A percentile compares a stretch with the other conserved stretches of the same genome.
These are phyloP conservation scores for Pholiota molesta DNA, from an alignment of 768 basidiomycete species.

Conservation along the genomic window DNA sequence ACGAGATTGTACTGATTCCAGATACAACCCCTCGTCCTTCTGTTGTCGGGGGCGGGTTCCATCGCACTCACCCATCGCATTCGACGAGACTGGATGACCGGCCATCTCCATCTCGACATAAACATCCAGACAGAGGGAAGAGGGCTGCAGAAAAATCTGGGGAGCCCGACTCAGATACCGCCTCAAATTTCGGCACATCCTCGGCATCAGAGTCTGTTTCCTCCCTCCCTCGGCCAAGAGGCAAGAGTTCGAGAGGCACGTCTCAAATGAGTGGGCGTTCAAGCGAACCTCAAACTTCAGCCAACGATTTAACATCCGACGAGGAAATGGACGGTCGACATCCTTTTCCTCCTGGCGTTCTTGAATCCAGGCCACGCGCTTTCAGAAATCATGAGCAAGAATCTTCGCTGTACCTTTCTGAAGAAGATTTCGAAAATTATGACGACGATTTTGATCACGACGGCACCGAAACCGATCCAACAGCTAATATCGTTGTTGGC, in stretches of 20 bases:
- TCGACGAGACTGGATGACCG: constrained; percentile 13
- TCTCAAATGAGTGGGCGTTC: constrained; percentile 31
- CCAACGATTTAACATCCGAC: constrained; percentile 36
- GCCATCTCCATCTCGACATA: constrained; percentile 14
- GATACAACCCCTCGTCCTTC: constrained; percentile 58
- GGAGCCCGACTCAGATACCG: constrained; percentile 38
- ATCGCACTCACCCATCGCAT: constrained; percentile 37
- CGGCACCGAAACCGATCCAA: constrained; percentile 21
- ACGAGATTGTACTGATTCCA: constrained; percentile 35
- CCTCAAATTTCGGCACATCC: constrained; percentile 52
- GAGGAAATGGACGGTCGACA: constrained; percentile 39
- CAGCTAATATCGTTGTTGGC: constrained; percentile 35
- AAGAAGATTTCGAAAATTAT: constrained; percentile 31
- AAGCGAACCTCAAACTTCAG: constrained; percentile 36
- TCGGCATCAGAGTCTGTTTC: constrained; percentile 48
- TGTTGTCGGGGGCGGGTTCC: constrained; percentile 36
- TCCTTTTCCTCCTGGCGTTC: constrained; percentile 30
- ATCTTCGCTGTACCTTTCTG: constrained; percentile 29
- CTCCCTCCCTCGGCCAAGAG: constrained; percentile 40
- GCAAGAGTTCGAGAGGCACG: constrained; percentile 24
- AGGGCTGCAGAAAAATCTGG: constrained; percentile 16
- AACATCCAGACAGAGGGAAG: constrained; percentile 7
- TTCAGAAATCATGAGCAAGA: constrained; percentile 15
- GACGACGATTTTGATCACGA: constrained; percentile 50
- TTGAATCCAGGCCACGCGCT: not conserved